Base-by-base conservation (phyloP, 2,329 filamentous ascomycete genomes). In the Neoascochyta sp. region DNA sequence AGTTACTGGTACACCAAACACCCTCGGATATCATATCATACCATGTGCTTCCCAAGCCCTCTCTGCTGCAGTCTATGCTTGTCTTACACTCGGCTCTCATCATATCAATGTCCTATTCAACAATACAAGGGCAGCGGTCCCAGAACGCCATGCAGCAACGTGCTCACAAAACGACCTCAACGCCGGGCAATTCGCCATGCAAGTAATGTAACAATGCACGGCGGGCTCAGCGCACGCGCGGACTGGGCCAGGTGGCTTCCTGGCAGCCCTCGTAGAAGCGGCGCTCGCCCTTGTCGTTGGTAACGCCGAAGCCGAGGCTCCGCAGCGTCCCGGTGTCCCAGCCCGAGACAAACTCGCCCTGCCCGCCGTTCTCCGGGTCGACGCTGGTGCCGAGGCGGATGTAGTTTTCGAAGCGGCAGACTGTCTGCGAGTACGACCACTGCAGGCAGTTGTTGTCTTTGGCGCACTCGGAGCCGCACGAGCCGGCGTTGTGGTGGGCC, bases 171-270 rank as follows among this genome's bases (percentile, higher is more conserved):
- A 29, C 40, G 29, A 46, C 40, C 47, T 32, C 47, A 52, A 51
- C 49, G 49, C 49, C 43, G 35, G 29, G 34, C 13, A 13, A 16
- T 29, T 26, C 14, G n/a, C n/a, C n/a, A n/a, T n/a, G n/a, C n/a
- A n/a, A n/a, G n/a, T n/a, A n/a, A n/a, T 21, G n/a, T n/a, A n/a
- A n/a, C n/a, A n/a, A n/a, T n/a, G n/a, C n/a, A n/a, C n/a, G n/a
- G n/a, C n/a, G n/a, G 24, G n/a, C 24, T 34, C 40, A 53, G 27
- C 38, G 37, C 29, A 43, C 47, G 47, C 39, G 45, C 4, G 63
- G 61, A 24, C 46, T 62, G 14, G 64, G 47, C 64, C 64, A 67
- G 17, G 58, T 60, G 11, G 59, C 60, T 31, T 62, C 50, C 18
- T 52, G 34, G 34, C 64, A 66, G 1, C 45, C 58, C 35, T 52